phyloP scores from a whole-genome alignment of 352 stramenopile genomes.

The Thraustochytrium sp. region DNA sequence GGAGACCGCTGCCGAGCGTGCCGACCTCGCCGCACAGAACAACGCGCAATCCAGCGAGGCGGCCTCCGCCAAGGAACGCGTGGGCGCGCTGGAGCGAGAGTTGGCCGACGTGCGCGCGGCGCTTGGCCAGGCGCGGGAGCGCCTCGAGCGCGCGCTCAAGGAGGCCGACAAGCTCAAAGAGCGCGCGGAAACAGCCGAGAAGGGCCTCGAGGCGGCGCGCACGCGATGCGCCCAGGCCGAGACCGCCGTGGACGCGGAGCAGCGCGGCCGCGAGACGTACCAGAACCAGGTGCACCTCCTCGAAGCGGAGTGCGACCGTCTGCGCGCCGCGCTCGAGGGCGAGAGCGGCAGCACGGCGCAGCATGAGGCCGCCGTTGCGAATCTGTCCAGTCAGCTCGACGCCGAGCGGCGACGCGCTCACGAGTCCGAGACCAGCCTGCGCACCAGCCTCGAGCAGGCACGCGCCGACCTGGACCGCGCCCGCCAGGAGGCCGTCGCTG shows the following conservation, averaged over 20 bases:
- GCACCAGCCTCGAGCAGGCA: background rate
- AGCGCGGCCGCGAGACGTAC: background rate
- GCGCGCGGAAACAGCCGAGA: background rate
- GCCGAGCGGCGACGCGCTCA: background rate
- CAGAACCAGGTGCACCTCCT: background rate
- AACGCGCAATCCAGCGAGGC: background rate
- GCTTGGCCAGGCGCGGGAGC: background rate
- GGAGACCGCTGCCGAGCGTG: background rate
- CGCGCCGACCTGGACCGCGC: background rate
- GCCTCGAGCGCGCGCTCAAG: too few relatives aligned
- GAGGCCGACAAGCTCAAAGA: too few relatives aligned
- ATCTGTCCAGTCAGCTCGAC: background rate
- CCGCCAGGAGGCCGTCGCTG: background rate
- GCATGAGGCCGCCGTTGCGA: background rate
- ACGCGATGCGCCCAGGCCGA: background rate
- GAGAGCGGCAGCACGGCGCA: background rate
- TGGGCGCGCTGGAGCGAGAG: background rate
- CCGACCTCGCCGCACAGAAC: background rate
- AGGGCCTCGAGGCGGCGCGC: background rate
- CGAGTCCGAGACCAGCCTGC: background rate
- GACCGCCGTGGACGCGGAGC: background rate
- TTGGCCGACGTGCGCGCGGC: background rate
- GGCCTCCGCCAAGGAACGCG: background rate
- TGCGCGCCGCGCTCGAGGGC: background rate
- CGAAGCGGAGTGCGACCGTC: background rate